phyloP scores from a whole-genome alignment of 257 asterid species.

The Solanum piurae region DNA sequence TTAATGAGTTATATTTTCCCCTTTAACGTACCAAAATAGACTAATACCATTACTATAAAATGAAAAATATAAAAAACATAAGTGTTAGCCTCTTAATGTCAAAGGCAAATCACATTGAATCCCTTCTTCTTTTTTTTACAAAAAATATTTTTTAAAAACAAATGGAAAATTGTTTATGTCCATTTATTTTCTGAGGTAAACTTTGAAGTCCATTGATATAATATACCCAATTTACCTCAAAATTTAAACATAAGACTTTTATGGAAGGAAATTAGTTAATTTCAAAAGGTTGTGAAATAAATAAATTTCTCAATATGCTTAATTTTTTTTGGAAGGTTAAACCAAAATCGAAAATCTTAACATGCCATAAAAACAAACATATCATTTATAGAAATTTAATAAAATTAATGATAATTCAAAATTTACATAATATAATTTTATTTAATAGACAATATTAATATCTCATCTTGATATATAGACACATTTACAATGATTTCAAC shows the following conservation, averaged over 20 bases:
- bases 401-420: neutral
- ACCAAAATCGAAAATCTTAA: neutral
- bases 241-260: neutral
- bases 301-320: neutral
- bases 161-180: neutral
- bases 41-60: neutral
- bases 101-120: neutral
- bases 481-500: neutral
- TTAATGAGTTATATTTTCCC: neutral
- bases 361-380: neutral
- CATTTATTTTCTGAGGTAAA: too few relatives aligned
- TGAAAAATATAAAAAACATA: too few relatives aligned
- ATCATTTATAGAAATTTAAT: neutral
- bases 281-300: neutral
- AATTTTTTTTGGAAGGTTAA: neutral
- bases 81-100: neutral
- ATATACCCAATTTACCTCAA: neutral
- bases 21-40: neutral
- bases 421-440: neutral
- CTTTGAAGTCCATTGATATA: neutral
- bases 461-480: neutral
- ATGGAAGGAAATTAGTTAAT: neutral
- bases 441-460: neutral
- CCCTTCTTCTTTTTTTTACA: neutral
- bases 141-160: too few relatives aligned